Base-by-base conservation (phyloP, 345 rosid species). In the Carallia brachiata region DNA sequence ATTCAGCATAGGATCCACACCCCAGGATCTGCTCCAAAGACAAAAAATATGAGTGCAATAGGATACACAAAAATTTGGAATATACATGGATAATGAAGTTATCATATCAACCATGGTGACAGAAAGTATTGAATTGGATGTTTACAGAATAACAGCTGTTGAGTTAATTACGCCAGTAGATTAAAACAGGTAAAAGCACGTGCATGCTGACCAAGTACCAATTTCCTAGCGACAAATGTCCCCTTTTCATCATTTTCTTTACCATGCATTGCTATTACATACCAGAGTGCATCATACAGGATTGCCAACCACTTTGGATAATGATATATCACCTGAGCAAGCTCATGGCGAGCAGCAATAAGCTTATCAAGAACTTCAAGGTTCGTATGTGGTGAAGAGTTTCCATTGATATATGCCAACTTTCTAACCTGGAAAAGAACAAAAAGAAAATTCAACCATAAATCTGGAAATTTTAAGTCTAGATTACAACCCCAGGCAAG, bases 281-380 rank as follows among this genome's bases (percentile, higher is more conserved):
- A n/a, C 68, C 13, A 67, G 28, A 12, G n/a, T 47, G 32, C 50
- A 58, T 52, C 32, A 55, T 4, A 37, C 36, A 60, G 30, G 62
- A 52, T 65, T 44, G 34, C 9, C 44, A 67, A 53, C 50, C 66
- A 63, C 34, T 52, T 2, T 15, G 52, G 36, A 39, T 13, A 13
- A 57, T 54, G 59, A 66, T 65, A 30, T 66, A 67, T 66, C 84
- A 94, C 98, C 95, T 86, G 89, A 8, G 99, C 85, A 75, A 92
- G 90, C 84, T 92, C 97, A 75, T 84, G 91, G 73, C 97, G 95
- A 40, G 93, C 79, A 71, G 87, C 83, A 55, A 87, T 84, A 70
- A 95, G 90, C 76, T 78, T 80, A 70, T 89, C 90, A 74, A 95
- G 93, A 71, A 89, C 93, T 80, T 80, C 73, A 30, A 80, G 85